Conservation (phyloP, 768 basidiomycete species). For the Mrakia blollopis region DNA sequence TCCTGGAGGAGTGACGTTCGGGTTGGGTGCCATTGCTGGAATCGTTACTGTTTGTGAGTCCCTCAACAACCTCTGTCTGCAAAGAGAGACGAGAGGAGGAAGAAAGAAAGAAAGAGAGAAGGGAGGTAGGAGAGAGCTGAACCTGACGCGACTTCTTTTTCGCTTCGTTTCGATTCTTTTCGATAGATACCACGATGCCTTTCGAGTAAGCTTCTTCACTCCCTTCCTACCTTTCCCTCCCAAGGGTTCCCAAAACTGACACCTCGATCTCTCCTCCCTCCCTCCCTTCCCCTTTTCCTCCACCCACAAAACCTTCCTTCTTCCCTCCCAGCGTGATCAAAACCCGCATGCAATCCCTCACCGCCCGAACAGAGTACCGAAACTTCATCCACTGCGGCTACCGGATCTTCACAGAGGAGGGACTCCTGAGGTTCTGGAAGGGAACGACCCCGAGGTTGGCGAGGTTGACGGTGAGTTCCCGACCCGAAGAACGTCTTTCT, state of each 20-base stretch:
- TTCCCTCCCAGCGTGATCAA: conserved; percentile 61
- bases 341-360: conserved; percentile 93
- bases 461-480: conserved; percentile 56
- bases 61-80: no score
- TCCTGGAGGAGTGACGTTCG: conserved; percentile 85
- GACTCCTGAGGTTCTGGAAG: conserved; percentile 87
- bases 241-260: no score
- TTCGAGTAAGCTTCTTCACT: conserved; percentile 42
- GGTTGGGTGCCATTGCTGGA: conserved; percentile 87
- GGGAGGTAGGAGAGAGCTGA: no score
- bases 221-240: neutral
- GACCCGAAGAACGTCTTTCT: neutral
- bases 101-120: no score
- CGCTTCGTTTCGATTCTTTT: neutral
- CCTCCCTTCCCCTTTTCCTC: neutral
- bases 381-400: conserved; percentile 96
- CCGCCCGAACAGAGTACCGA: conserved; percentile 73
- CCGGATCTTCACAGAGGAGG: conserved; percentile 89
- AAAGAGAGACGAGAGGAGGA: no score
- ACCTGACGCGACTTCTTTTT: conserved; percentile 50
- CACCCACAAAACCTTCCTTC: no score
- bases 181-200: conserved; percentile 46
- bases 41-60: conserved; percentile 83
- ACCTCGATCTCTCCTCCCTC: neutral
- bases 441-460: conserved; percentile 87